Base-by-base conservation (phyloP, 202 grass and related monocot species). In the Elaeis oleifera region DNA sequence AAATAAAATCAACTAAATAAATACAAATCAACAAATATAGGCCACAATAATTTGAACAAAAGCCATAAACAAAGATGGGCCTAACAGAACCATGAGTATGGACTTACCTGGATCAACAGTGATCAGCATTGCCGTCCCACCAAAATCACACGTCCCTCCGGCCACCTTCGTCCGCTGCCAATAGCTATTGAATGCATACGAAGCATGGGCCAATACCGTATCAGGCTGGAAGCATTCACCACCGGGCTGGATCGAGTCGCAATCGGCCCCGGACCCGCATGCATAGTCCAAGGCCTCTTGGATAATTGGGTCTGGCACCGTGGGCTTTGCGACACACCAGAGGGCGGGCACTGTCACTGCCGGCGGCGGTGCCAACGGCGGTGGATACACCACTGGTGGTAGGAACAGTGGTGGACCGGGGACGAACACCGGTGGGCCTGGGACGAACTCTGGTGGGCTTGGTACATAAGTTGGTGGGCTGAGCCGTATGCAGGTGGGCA, bases 251-350 rank as follows among this genome's bases (percentile, higher is more conserved):
- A 90, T 79, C 13, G 78, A 76, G n/a, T 65, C 63, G 83, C 90
- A 95, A 60, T 78, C 75, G 18, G 78, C 86, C 24, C 86, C 90
- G 1, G 83, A 74, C 8, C 78, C 80, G 60, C 90, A 90, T 20
- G 86, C 90, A 61, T 95, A 95, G 75, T 95, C 86, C 90, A 95
- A 90, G n/a, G 86, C 90, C n/a, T 90, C 90, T 71, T 90, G 86
- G 49, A 95, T 80, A 54, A 90, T 90, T 15, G 86, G 90, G 71
- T 95, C 80, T 57, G 90, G 86, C 70, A 95, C 86, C 17, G 90
- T 74, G 18, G 90, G 90, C 74, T 96, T 96, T 19, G 86, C 86
- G 49, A 90, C 83, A 68, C 90, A 96, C 90, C 90, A 95, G 60
- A 85, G 58, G 55, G 60, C 55, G 18, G 75, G 68, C 67, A 79